Base-by-base conservation (phyloP, 805 yeast genomes). In the Metschnikowia lunata region DNA sequence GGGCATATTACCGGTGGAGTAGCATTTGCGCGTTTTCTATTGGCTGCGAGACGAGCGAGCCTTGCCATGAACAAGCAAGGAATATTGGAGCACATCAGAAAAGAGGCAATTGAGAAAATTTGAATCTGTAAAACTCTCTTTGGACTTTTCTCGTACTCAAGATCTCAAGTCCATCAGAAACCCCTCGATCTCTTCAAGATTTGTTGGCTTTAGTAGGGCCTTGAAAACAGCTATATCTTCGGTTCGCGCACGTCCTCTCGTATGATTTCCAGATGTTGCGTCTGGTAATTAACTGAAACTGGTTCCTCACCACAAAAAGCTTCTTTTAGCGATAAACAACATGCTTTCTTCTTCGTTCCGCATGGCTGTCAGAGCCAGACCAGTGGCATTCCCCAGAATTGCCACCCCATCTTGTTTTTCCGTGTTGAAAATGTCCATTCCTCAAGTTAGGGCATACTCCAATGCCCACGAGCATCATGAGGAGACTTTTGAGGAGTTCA, bases 401-500 rank as follows among this genome's bases (percentile, higher is more conserved):
- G 62, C 66, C 35, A 57, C 46, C 28, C 42, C 50, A 26, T 39
- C 45, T 1, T 31, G 37, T 29, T 32, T 32, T 31, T 47, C 51
- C 39, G 46, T 58, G 47, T 48, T 52, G 40, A 57, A 56, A 44
- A 43, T 57, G 39, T 42, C 64, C 26, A 46, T 59, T 34, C 60
- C 61, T 45, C 67, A 59, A 47, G 49, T 67, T 39, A 81, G 97
- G 80, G 75, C 75, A 60, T 89, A 86, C 78, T 85, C 95, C 43
- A 83, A 75, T 56, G 91, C 85, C 66, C 87, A 83, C 57, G 95
- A 87, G 66, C 95, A 87, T 64, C 87, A 83, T 55, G 96, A 87
- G 66, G 97, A 89, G 75, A 82, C 96, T 43, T 90, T 87, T 56
- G 97, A 89, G 73, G 97, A 90, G 74, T 89, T 88, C 78, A 88